phyloP scores from a whole-genome alignment of 768 basidiomycete genomes.

The Kwoniella sp. region DNA sequence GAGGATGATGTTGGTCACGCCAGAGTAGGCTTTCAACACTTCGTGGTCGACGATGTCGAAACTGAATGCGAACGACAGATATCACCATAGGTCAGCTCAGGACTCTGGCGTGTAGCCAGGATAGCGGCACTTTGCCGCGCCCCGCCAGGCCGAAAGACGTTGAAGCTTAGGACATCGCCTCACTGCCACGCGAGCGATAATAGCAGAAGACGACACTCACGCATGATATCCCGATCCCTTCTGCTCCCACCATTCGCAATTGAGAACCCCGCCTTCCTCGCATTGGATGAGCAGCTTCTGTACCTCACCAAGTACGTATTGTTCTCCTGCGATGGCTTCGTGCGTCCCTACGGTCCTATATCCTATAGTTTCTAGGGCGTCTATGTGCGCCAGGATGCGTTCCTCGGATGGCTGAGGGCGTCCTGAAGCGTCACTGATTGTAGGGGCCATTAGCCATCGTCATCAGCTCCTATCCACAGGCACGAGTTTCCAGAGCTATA shows the following conservation, averaged over 20 bases:
- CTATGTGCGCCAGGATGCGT: slow-evolving; percentile 43
- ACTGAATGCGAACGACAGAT: too few species aligned
- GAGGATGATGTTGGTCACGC: slow-evolving; percentile 85
- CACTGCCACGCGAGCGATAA: too few species aligned
- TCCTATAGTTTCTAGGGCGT: slow-evolving; percentile 72
- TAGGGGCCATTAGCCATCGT: too few species aligned
- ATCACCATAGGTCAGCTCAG: not conserved
- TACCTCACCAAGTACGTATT: slow-evolving; percentile 75
- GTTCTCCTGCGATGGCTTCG: slow-evolving; percentile 82
- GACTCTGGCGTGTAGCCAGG: slow-evolving; percentile 21
- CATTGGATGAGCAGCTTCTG: slow-evolving; percentile 67
- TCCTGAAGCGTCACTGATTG: slow-evolving; percentile 33
- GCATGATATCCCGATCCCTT: slow-evolving; percentile 83
- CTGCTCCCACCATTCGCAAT: slow-evolving; percentile 91
- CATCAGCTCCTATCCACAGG: not conserved
- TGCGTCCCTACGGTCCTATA: slow-evolving; percentile 87
- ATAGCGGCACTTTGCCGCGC: too few species aligned
- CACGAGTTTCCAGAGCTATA: too few species aligned
- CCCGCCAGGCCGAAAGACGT: too few species aligned
- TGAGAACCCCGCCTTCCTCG: slow-evolving; percentile 67
- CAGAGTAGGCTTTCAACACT: slow-evolving; percentile 81
- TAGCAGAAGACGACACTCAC: too few species aligned
- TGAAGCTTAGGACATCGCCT: too few species aligned
- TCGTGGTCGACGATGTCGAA: slow-evolving; percentile 87
- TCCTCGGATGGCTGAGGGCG: slow-evolving; percentile 45